phyloP scores from a whole-genome alignment of 805 yeast species.

The Starmera caribaea region DNA sequence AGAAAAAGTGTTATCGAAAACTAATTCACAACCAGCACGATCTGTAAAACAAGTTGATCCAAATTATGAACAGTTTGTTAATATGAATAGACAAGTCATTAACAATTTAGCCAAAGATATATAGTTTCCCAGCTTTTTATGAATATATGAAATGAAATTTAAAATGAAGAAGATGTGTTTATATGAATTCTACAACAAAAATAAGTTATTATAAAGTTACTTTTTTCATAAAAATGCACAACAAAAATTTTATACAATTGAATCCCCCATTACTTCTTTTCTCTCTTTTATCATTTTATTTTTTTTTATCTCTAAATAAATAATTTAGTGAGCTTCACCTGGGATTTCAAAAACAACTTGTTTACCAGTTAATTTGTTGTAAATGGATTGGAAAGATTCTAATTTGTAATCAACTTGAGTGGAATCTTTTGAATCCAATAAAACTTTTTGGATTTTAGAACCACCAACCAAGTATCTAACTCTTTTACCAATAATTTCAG shows the following conservation, averaged over 20 bases:
- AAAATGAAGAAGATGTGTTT: too few relatives aligned
- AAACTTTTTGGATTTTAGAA: slow-evolving; percentile 94
- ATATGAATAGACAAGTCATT: slow-evolving; percentile 4
- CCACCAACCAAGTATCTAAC: slow-evolving; percentile 99
- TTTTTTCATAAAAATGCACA: neutral
- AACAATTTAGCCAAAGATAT: neutral
- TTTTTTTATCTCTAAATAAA: neutral
- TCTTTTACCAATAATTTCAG: slow-evolving; percentile 98
- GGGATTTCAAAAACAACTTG: slow-evolving; percentile 97
- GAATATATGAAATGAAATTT: too few relatives aligned
- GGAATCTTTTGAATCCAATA: slow-evolving; percentile 96
- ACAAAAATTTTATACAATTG: neutral
- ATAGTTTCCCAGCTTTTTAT: too few relatives aligned
- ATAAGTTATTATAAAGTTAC: neutral
- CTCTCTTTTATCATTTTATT: neutral
- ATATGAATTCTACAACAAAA: neutral
- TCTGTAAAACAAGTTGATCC: slow-evolving; percentile 1
- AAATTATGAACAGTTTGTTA: slow-evolving; percentile 13
- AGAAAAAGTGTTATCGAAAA: neutral
- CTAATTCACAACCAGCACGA: neutral
- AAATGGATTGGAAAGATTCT: slow-evolving; percentile 98
- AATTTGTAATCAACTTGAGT: slow-evolving; percentile 96
- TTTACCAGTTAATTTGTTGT: slow-evolving; percentile 98
- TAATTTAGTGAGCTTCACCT: slow-evolving; percentile 22
- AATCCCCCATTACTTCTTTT: neutral